Percentiles rank a stretch among this genome's conserved stretches.
These are phyloP conservation scores for Ephemerocybe angulata DNA, from an alignment of 768 basidiomycete genomes.

Conservation along the genomic window DNA sequence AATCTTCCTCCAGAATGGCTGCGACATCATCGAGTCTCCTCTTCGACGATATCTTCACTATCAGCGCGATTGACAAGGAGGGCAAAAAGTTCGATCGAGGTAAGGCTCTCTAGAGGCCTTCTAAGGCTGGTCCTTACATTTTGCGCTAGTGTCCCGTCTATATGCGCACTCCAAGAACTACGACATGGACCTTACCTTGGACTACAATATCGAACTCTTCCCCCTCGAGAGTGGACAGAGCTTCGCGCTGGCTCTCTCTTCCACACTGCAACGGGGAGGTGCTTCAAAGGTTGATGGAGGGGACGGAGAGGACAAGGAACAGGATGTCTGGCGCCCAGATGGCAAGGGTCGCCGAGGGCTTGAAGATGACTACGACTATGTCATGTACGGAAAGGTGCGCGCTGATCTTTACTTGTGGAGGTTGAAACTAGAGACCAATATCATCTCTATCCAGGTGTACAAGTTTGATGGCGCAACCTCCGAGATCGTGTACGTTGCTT, in stretches of 20 bases:
- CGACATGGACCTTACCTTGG: constrained; percentile 89
- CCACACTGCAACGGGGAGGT: constrained; percentile 64
- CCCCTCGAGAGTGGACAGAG: constrained; percentile 63
- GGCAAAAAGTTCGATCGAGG: constrained; percentile 99
- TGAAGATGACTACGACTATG: constrained; percentile 97
- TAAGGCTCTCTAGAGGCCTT: constrained; percentile 32
- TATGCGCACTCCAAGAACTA: constrained; percentile 88
- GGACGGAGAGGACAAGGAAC: constrained; percentile 64
- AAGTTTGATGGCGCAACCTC: constrained; percentile 86
- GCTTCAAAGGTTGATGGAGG: constrained; percentile 45
- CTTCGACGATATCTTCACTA: constrained; percentile 92
- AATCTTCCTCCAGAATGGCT: constrained; percentile 38
- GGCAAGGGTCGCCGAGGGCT: constrained; percentile 76
- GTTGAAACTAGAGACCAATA: not conserved
- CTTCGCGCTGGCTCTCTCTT: constrained; percentile 84
- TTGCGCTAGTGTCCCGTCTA: constrained; percentile 76
- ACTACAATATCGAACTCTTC: constrained; percentile 92
- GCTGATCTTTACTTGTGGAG: not conserved
- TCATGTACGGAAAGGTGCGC: constrained; percentile 95
- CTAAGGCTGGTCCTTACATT: constrained; percentile 9
- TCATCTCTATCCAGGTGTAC: constrained; percentile 64
- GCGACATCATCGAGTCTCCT: constrained; percentile 68
- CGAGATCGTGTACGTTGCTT: constrained; percentile 73
- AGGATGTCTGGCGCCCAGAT: constrained; percentile 82
- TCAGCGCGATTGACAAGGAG: constrained; percentile 80